A percentile compares a stretch with the other conserved stretches of the same genome.
Evolutionary conservation across 495 filamentous ascomycete species (phyloP).

Genomic region (Penicillium soppii): DNA sequence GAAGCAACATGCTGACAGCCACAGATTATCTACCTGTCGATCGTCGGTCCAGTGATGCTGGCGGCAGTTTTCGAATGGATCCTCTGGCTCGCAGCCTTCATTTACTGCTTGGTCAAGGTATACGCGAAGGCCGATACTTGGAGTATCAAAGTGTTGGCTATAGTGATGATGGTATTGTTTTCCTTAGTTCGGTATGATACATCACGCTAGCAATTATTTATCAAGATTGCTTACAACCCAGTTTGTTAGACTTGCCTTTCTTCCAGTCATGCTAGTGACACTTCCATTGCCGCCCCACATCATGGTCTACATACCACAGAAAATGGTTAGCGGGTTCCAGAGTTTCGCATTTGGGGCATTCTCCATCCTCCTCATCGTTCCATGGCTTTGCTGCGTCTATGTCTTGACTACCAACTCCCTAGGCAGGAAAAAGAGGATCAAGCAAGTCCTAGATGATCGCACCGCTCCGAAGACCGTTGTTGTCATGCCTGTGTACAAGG

Average conservation of each 20-base stretch:
- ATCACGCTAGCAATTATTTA: neutral
- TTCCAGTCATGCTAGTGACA: constrained; percentile 93
- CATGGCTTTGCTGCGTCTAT: constrained; percentile 93
- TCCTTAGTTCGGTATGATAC: constrained; percentile 65
- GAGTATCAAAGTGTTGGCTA: constrained; percentile 73
- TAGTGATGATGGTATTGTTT: constrained; percentile 74
- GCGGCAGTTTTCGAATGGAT: constrained; percentile 92
- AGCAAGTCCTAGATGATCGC: constrained; percentile 77
- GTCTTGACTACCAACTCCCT: constrained; percentile 82
- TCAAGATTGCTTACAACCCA: neutral
- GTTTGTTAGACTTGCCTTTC: constrained; percentile 68
- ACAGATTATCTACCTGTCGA: constrained; percentile 77
- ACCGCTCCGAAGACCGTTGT: constrained; percentile 94
- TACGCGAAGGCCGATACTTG: constrained; percentile 88
- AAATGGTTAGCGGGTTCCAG: constrained; percentile 70
- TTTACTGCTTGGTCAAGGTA: constrained; percentile 88
- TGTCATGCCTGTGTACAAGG: constrained; percentile 97
- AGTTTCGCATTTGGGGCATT: constrained; percentile 99
- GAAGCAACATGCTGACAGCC: neutral
- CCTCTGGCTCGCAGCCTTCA: constrained; percentile 86
- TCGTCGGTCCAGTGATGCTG: constrained; percentile 79
- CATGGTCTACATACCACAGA: constrained; percentile 64
- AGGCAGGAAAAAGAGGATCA: constrained; percentile 77
- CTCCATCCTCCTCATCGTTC: constrained; percentile 75
- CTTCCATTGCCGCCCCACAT: constrained; percentile 77